phyloP scores from a whole-genome alignment of 495 filamentous ascomycete species.

The Aspergillus avenaceus region DNA sequence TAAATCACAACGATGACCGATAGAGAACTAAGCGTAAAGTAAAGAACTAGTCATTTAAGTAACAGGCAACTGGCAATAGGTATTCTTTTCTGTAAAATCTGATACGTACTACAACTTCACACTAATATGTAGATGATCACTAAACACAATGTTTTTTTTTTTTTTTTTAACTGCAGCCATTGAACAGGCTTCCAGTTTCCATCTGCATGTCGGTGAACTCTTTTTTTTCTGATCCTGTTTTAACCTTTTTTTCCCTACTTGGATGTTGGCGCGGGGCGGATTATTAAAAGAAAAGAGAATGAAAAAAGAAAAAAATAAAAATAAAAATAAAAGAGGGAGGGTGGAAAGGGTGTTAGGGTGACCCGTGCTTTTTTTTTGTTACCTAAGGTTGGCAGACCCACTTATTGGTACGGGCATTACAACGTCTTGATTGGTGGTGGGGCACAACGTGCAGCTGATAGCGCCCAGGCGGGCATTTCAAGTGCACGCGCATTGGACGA shows the following conservation, averaged over 20 bases:
- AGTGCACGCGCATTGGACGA: constrained; percentile 14
- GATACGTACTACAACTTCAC: too few relatives aligned
- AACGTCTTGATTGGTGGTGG: constrained; percentile 16
- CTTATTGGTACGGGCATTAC: constrained; percentile 1
- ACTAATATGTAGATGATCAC: constrained; percentile 6
- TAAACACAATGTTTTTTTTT: background rate
- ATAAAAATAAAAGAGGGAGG: background rate
- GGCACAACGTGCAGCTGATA: constrained; percentile 24
- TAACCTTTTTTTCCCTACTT: constrained; percentile 11
- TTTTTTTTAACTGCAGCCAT: background rate
- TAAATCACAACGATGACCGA: background rate
- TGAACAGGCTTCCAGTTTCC: background rate
- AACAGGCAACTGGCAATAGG: background rate
- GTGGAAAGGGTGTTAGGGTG: constrained; percentile 7
- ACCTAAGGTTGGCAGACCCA: background rate
- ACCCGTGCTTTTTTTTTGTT: constrained; percentile 3
- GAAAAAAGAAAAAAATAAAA: too few relatives aligned
- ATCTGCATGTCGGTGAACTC: constrained; percentile 3
- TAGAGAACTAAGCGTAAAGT: too few relatives aligned
- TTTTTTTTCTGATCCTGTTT: constrained; percentile 12
- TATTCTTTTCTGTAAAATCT: background rate
- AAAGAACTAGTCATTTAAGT: too few relatives aligned
- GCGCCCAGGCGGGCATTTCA: constrained; percentile 16
- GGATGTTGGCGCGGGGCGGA: background rate
- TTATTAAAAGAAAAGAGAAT: background rate